Evolutionary conservation across 1,139 yeast species (phyloP).

Genomic region (Diutina mesorugosa): DNA sequence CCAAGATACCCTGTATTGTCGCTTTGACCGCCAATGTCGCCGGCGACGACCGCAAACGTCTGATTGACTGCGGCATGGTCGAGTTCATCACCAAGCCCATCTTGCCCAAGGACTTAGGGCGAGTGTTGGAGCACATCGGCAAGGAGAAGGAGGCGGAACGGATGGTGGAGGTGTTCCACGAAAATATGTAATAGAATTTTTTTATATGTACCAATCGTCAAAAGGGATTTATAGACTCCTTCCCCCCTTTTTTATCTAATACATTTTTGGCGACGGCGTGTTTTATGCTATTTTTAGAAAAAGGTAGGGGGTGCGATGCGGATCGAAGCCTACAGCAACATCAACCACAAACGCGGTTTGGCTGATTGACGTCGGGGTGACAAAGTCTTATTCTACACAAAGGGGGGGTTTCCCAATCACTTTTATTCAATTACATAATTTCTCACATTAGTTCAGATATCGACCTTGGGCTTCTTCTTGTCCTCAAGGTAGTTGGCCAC

Average conservation of each 20-base stretch:
- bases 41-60: constrained; percentile 37
- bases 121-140: constrained; percentile 16
- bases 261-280: neutral
- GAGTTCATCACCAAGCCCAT: constrained; percentile 45
- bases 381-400: neutral
- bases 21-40: constrained; percentile 49
- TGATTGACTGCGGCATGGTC: constrained; percentile 40
- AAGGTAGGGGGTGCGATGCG: neutral
- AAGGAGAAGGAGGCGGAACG: constrained; percentile 6
- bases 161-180: neutral
- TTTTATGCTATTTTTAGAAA: neutral
- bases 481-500: constrained; percentile 11
- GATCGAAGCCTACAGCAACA: neutral
- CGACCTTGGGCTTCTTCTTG: constrained; percentile 1
- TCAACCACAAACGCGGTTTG: neutral
- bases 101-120: constrained; percentile 31
- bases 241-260: neutral
- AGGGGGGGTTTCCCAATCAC: neutral
- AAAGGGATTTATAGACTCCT: neutral
- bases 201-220: no score
- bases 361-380: neutral
- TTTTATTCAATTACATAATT: neutral
- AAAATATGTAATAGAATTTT: neutral
- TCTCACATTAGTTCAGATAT: neutral
- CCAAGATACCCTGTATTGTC: constrained; percentile 28